Percentiles rank a stretch among this genome's conserved stretches.
Evolutionary conservation across 2,329 filamentous ascomycete species (phyloP).

Genomic region (Cercospora zeae-maydis): DNA sequence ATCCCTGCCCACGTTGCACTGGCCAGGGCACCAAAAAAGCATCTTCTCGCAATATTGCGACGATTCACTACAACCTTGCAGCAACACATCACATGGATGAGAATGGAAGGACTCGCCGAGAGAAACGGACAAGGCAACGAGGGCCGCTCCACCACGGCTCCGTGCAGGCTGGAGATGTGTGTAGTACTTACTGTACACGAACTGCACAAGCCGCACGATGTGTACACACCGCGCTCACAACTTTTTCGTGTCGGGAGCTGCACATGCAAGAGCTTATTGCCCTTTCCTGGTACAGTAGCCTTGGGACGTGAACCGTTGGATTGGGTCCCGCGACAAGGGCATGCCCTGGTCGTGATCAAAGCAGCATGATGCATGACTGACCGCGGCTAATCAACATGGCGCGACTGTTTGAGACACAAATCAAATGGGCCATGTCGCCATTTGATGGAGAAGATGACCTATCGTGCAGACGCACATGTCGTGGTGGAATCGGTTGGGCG

Average conservation of each 20-base stretch:
- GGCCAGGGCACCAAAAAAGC: background rate
- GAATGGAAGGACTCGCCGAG: background rate
- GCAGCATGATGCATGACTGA: background rate
- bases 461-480: background rate
- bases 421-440: background rate
- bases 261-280: conserved; percentile 8
- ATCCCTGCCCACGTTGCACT: conserved; percentile 6
- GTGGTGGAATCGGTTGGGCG: background rate
- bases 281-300: background rate
- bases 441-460: background rate
- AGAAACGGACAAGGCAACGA: background rate
- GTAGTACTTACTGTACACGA: background rate
- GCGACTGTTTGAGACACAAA: background rate
- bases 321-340: background rate
- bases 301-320: conserved; percentile 1
- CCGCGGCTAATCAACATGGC: background rate
- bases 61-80: background rate
- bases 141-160: background rate
- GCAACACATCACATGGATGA: background rate
- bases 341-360: background rate
- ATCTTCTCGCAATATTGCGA: background rate
- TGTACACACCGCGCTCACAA: background rate
- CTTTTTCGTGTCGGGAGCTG: background rate
- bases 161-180: background rate
- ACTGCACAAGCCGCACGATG: background rate